Base-by-base conservation (phyloP, 164 flowering plant species). In the Santalum album region DNA sequence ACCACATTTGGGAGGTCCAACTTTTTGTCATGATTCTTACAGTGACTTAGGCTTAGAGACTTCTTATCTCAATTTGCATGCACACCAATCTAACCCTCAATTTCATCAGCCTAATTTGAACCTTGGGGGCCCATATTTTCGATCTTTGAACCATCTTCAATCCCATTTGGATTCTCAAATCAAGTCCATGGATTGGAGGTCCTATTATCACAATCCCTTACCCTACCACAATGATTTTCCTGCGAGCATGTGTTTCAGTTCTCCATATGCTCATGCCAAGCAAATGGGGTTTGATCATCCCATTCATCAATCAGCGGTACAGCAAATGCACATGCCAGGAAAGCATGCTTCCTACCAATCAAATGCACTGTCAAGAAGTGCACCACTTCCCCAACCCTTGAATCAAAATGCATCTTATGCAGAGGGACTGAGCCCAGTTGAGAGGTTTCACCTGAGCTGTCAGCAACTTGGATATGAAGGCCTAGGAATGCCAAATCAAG, bases 201-300 rank as follows among this genome's bases (percentile, higher is more conserved):
- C 19, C 49, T 29, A 43, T 65, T 23, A 23, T 10, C 51, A 25
- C 14, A 38, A 38, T 6, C 26, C 25, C 32, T 55, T 26, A 21
- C 52, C 12, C 20, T 18, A 14, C 1, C 29, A 7, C 36, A 36
- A 22, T 12, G 25, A 48, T 24, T 24, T 48, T 44, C 43, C 45
- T 6, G 15, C 25, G 17, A 29, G 22, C 42, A 15, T 40, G 35
- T 34, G 20, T 57, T 29, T 38, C 26, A 39, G 48, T 44, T 38
- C 25, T 25, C 43, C 6, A 25, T 6, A 14, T 15, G 16, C 42
- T 23, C 27, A 18, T 29, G 50, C 27, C 15, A 21, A 1, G 17
- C 32, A 14, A 26, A 49, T 53, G 27, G 14, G 50, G 49, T 23
- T 40, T 56, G 56, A 42, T 27, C n/a, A 24, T 54, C 49, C 62